Conservation (phyloP, 2,329 filamentous ascomycete genomes). For the Ascochyta lentis region DNA sequence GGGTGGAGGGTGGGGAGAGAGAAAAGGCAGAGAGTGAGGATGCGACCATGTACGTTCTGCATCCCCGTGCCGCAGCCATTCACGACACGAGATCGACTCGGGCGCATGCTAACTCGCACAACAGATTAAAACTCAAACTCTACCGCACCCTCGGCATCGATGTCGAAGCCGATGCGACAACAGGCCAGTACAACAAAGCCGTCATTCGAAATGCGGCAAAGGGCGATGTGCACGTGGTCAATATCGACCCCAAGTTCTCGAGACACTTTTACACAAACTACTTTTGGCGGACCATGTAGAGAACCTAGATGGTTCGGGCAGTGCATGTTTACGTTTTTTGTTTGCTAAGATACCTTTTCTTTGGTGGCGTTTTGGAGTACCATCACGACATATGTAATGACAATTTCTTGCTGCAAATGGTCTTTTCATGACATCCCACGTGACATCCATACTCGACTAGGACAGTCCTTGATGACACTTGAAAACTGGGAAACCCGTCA, state of each 20-base stretch:
- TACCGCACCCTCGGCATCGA: constrained; percentile 92
- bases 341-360: neutral
- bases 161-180: constrained; percentile 75
- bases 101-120: neutral
- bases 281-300: constrained; percentile 85
- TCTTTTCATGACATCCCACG: neutral
- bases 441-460: neutral
- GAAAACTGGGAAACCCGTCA: neutral
- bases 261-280: constrained; percentile 93
- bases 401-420: neutral
- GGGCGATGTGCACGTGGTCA: constrained; percentile 93
- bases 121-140: constrained; percentile 80
- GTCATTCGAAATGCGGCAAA: constrained; percentile 84
- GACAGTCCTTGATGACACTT: neutral
- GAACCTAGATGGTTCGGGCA: neutral
- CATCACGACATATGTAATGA: neutral
- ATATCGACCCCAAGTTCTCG: constrained; percentile 91
- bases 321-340: neutral
- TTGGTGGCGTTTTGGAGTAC: neutral
- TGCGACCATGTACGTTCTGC: constrained; percentile 53
- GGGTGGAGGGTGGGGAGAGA: constrained; percentile 74
- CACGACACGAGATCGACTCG: too few relatives aligned
- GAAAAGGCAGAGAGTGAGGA: constrained; percentile 57
- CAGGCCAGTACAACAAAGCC: constrained; percentile 83
- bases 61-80: too few relatives aligned